Percentiles rank a stretch among this genome's conserved stretches.
phyloP scores from a whole-genome alignment of 1,284 basidiomycete genomes.

The Peniophora sp. region DNA sequence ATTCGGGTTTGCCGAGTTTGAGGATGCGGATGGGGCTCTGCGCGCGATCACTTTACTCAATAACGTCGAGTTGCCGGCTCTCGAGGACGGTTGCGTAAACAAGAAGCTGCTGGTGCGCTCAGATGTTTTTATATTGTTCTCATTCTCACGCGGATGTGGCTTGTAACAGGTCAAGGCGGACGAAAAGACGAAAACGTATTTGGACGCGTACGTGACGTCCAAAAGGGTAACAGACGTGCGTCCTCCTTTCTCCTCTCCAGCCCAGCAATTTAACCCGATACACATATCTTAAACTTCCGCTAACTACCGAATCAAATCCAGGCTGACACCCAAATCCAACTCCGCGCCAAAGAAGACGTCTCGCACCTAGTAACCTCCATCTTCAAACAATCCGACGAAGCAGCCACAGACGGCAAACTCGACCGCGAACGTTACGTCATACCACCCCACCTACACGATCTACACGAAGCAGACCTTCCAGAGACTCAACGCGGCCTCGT shows the following conservation, averaged over 20 bases:
- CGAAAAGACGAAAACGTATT: constrained; percentile 82
- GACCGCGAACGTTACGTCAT: constrained; percentile 81
- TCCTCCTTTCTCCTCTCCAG: constrained; percentile 8
- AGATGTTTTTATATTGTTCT: constrained; percentile 10
- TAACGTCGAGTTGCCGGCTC: constrained; percentile 77
- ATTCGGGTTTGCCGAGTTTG: constrained; percentile 91
- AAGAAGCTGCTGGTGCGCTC: constrained; percentile 79
- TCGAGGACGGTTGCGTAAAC: constrained; percentile 77
- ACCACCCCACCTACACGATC: constrained; percentile 89
- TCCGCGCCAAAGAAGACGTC: constrained; percentile 45
- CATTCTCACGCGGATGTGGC: constrained; percentile 29
- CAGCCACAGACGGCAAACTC: constrained; percentile 55
- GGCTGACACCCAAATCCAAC: constrained; percentile 46
- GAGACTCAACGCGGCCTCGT: constrained; percentile 91
- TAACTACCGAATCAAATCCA: constrained; percentile 22
- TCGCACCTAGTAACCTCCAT: constrained; percentile 53
- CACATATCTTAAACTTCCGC: background rate
- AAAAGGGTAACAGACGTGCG: constrained; percentile 76
- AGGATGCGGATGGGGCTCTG: constrained; percentile 83
- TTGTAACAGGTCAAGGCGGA: constrained; percentile 81
- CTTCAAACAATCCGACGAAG: constrained; percentile 55
- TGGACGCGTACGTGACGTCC: constrained; percentile 78
- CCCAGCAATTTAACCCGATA: constrained; percentile 5
- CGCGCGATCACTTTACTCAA: constrained; percentile 78
- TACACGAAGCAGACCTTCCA: constrained; percentile 93